Base-by-base conservation (phyloP, 805 yeast species). In the Wickerhamiella sorbophila region DNA sequence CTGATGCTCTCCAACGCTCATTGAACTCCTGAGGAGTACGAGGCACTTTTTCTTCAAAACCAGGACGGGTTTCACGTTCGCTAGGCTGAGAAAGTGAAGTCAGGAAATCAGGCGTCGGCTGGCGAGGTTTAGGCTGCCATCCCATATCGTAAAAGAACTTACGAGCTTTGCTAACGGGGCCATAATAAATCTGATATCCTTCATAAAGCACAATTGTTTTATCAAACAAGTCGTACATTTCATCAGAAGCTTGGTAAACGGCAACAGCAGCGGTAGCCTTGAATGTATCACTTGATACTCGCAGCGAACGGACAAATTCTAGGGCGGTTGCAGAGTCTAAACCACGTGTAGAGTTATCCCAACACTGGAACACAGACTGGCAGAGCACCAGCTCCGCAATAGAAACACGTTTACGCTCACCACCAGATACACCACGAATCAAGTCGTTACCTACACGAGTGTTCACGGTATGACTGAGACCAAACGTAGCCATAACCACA, bases 271-370 rank as follows among this genome's bases (percentile, higher is more conserved):
- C 75, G 4, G 79, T 66, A 12, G 72, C 63, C 20, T 68, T 65
- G 44, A 70, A 58, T 39, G 77, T 60, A 29, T 66, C 60, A 3
- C 85, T 77, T n/a, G 73, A 63, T 2, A 75, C 69, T 52, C 80
- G 75, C 46, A 82, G 66, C 17, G 84, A 78, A 47, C 74, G 66
- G 33, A 79, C 67, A 53, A 75, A 82, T 55, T 80, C 87, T 48
- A 79, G 66, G 3, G 94, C 93, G 33, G 91, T 81, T 8, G 91
- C 80, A 4, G 91, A 71, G 61, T 82, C 94, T 45, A 83, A 67
- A 52, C 94, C 94, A 64, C 91, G 73, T 4, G 94, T 83, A 4
- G 88, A 79, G 54, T 83, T 83, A 64, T 82, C 87, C 75, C 82
- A 78, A 59, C 81, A 74, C 48, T 71, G 77, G 39, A 79, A 65